Evolutionary conservation across 768 basidiomycete genomes (phyloP).

Genomic region (Dictyophora rubrovolvata): DNA sequence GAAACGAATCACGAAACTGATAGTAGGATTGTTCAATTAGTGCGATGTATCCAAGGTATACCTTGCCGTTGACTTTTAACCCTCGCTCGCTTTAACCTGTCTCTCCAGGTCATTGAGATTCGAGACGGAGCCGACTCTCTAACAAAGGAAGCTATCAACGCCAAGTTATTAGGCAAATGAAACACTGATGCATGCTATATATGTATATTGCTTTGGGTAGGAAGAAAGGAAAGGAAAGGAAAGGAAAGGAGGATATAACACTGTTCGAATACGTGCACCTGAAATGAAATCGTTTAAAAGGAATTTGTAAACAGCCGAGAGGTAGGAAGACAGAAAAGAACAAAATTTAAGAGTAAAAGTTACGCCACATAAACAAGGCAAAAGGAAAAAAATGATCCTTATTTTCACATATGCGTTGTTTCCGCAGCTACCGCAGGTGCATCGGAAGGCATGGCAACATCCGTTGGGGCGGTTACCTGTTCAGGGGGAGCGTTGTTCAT

Average conservation of each 20-base stretch:
- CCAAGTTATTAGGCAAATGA: conserved; percentile 33
- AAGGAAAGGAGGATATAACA: no score
- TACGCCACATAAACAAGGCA: background rate
- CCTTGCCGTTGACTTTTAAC: background rate
- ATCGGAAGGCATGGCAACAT: background rate
- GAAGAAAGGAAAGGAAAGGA: no score
- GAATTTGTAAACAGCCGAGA: no score
- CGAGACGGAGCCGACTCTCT: conserved; percentile 74
- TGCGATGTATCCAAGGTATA: conserved; percentile 23
- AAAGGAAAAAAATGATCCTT: background rate
- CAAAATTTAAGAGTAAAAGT: background rate
- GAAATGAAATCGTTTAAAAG: no score
- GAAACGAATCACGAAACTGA: background rate
- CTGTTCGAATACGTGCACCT: no score
- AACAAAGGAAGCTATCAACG: conserved; percentile 62
- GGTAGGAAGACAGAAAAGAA: background rate
- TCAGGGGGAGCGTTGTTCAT: background rate
- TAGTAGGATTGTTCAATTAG: background rate
- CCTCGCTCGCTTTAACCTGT: background rate
- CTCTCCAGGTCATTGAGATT: conserved; percentile 61
- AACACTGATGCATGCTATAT: background rate
- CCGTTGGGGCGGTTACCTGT: background rate
- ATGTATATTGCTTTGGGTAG: background rate
- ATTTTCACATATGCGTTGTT: background rate
- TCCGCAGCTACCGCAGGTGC: background rate